Conservation (phyloP, 2,329 filamentous ascomycete genomes). For the Sarocladium oryzae region DNA sequence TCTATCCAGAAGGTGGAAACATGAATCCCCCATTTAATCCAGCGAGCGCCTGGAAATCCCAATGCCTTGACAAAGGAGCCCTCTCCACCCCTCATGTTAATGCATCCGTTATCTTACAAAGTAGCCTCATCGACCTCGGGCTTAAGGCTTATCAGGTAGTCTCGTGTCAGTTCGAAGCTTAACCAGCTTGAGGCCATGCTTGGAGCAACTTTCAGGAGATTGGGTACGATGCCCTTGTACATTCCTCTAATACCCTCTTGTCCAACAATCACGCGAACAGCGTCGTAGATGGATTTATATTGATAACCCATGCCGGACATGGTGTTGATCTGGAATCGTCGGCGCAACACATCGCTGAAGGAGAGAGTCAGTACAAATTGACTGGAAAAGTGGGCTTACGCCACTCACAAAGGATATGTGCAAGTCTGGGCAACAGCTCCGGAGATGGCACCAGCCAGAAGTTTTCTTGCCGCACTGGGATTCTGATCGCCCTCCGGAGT, state of each 20-base stretch:
- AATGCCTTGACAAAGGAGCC: background rate
- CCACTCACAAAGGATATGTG: slow-evolving; percentile 90
- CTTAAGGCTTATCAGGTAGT: slow-evolving; percentile 66
- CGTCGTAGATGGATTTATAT: slow-evolving; percentile 82
- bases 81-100: slow-evolving; percentile 10
- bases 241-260: slow-evolving; percentile 81
- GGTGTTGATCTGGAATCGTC: slow-evolving; percentile 96
- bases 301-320: slow-evolving; percentile 98
- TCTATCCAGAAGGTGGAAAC: background rate
- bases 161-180: slow-evolving; percentile 89
- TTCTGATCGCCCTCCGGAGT: slow-evolving; percentile 85
- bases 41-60: background rate
- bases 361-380: slow-evolving; percentile 16
- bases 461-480: slow-evolving; percentile 71
- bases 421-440: slow-evolving; percentile 94
- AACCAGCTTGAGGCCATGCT: slow-evolving; percentile 99
- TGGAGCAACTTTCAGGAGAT: slow-evolving; percentile 91
- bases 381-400: background rate
- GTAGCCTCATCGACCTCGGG: slow-evolving; percentile 24
- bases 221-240: slow-evolving; percentile 95
- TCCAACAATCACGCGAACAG: slow-evolving; percentile 70
- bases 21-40: background rate
- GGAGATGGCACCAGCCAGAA: slow-evolving; percentile 87
- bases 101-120: slow-evolving; percentile 1
- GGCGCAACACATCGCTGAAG: slow-evolving; percentile 75